Evolutionary conservation across 2,329 filamentous ascomycete species (phyloP).

Genomic region (Pseudopithomyces maydicus): DNA sequence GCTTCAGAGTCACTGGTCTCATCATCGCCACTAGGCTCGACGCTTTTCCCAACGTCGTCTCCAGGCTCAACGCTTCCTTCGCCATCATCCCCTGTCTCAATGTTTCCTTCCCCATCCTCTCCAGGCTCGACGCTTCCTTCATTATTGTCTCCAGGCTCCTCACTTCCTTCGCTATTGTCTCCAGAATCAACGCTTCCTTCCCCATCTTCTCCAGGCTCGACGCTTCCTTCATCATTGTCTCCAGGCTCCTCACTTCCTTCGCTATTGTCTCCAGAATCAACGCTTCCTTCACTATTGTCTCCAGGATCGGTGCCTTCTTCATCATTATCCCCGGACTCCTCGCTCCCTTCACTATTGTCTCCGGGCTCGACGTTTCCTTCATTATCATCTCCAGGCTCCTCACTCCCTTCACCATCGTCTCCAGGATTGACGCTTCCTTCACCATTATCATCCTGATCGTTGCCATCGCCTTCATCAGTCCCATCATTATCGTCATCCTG

Average conservation of each 20-base stretch:
- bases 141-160: not conserved
- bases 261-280: too few species aligned
- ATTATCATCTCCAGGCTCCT: too few species aligned
- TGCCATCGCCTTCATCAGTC: not conserved
- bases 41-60: not conserved
- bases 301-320: not conserved
- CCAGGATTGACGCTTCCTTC: not conserved
- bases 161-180: too few species aligned
- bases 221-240: too few species aligned
- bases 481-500: not conserved
- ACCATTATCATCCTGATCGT: not conserved
- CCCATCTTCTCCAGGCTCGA: not conserved
- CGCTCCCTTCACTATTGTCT: not conserved
- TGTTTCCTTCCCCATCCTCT: not conserved
- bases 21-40: too few species aligned
- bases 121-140: too few species aligned
- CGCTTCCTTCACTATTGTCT: not conserved
- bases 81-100: not conserved
- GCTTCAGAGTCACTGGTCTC: not conserved
- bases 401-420: not conserved
- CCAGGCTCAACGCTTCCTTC: too few species aligned
- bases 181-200: too few species aligned
- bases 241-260: too few species aligned
- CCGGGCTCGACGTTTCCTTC: too few species aligned
- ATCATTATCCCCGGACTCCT: too few species aligned